phyloP scores from a whole-genome alignment of 2,329 filamentous ascomycete genomes.

The Fusarium floridanum region DNA sequence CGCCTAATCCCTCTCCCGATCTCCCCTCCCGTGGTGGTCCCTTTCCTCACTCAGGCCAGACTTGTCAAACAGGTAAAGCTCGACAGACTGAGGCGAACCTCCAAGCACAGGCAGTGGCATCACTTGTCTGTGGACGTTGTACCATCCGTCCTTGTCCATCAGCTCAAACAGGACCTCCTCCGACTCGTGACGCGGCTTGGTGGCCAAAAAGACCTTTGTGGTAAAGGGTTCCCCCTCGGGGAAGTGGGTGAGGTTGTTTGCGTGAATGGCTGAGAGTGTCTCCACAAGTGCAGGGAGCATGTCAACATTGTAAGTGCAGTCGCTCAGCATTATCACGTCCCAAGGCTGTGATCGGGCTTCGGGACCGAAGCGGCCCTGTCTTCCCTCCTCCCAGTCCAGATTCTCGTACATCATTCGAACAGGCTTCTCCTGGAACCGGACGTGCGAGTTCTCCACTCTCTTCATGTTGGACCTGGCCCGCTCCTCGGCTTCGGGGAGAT shows the following conservation, averaged over 20 bases:
- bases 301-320: slow-evolving; percentile 73
- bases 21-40: not conserved
- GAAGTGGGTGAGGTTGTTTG: slow-evolving; percentile 47
- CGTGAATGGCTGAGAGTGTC: slow-evolving; percentile 65
- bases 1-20: slow-evolving; percentile 12
- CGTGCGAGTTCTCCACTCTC: slow-evolving; percentile 40
- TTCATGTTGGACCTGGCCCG: slow-evolving; percentile 63
- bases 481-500: slow-evolving; percentile 66
- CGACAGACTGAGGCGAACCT: slow-evolving; percentile 59
- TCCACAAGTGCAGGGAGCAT: slow-evolving; percentile 66
- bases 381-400: slow-evolving; percentile 69
- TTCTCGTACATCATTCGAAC: slow-evolving; percentile 63
- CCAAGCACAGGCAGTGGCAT: slow-evolving; percentile 62
- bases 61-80: slow-evolving; percentile 66
- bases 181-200: slow-evolving; percentile 68
- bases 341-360: slow-evolving; percentile 57
- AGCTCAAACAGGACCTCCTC: slow-evolving; percentile 64
- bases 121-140: slow-evolving; percentile 54
- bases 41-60: slow-evolving; percentile 40
- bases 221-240: slow-evolving; percentile 31
- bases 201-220: slow-evolving; percentile 65
- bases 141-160: slow-evolving; percentile 62
- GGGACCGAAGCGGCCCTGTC: slow-evolving; percentile 58
- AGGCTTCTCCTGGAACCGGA: slow-evolving; percentile 28
- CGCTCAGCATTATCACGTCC: slow-evolving; percentile 69